These are phyloP conservation scores for Cladosporium sp. DNA, from an alignment of 2,329 filamentous ascomycete species.

Conservation along the genomic window DNA sequence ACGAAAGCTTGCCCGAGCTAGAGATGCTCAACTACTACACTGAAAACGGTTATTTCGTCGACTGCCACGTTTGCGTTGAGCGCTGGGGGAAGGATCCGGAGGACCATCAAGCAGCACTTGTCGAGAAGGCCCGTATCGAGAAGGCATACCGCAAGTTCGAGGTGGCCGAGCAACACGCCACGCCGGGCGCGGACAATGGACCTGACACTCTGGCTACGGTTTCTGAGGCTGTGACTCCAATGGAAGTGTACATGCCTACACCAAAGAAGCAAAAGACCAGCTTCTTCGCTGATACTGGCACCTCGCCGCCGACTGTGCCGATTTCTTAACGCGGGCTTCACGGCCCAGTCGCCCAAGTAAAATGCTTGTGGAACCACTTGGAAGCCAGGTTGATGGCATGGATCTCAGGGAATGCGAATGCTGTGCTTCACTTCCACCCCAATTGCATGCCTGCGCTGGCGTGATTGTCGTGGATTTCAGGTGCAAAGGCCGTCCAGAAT, in stretches of 20 bases:
- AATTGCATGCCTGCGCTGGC: no score
- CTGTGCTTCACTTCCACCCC: no score
- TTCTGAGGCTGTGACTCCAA: constrained; percentile 21
- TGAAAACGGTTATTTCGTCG: constrained; percentile 48
- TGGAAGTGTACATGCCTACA: constrained; percentile 10
- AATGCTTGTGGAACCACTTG: no score
- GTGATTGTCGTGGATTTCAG: no score
- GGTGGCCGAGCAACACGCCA: not conserved
- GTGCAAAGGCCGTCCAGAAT: no score
- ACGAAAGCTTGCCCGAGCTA: constrained; percentile 49
- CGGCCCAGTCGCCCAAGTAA: no score
- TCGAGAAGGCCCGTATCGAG: constrained; percentile 16
- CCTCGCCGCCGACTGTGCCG: no score
- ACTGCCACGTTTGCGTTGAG: constrained; percentile 44
- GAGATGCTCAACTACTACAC: constrained; percentile 45
- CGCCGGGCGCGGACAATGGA: not conserved
- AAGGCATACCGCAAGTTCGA: constrained; percentile 13
- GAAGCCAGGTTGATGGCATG: no score
- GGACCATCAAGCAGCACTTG: constrained; percentile 13
- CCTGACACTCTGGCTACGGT: constrained; percentile 18
- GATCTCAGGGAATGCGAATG: no score
- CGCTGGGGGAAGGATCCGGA: constrained; percentile 29
- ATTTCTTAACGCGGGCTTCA: no score
- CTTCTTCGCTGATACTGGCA: constrained; percentile 22
- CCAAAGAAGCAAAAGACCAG: constrained; percentile 12